Base-by-base conservation (phyloP, 1,284 basidiomycete species). In the Fomitopsis palustris region DNA sequence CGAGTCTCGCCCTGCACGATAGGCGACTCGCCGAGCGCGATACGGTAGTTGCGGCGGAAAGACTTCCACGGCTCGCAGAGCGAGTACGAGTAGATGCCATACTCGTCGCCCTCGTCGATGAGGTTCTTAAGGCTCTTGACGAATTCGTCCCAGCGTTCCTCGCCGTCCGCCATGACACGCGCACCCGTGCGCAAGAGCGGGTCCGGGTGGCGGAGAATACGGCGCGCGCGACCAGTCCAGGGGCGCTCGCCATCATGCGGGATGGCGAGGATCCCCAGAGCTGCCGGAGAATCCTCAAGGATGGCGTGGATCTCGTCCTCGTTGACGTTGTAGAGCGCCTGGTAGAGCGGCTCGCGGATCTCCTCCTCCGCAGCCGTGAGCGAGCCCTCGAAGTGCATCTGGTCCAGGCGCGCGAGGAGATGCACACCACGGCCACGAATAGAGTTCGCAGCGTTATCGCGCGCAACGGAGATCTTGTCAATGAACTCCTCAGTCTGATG, bases 321-420 rank as follows among this genome's bases (percentile, higher is more conserved):
- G 38, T 39, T 21, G 38, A 41, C n/a, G 38, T 41, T 54, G 38
- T 29, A 41, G 19, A 54, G 53, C 41, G 35, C 47, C 47, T 51
- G 47, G 29, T 51, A 51, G 19, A 51, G 27, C 47, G 47, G 47
- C 47, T 51, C 47, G 19, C 53, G 53, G 53, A 42, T 54, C 25
- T 31, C 53, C 25, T 39, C 53, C 25, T 54, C 53, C 3, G 29
- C 53, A 16, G 27, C 37, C 17, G 53, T 54, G 25, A 54, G 53
- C 17, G 53, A 54, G 19, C 53, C 53, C 53, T 54, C 53, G 53
- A 54, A 54, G 53, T 54, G 53, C 53, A 54, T 54, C 35, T 54
- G 53, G 53, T 54, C 53, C 21, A 54, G 42, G 25, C 55, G 55
- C 8, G 45, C 41, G 9, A 54, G 53, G 37, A 54, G 53, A 3